Conservation (phyloP, 164 flowering plant species). For the Chloranthus sessilifolius region DNA sequence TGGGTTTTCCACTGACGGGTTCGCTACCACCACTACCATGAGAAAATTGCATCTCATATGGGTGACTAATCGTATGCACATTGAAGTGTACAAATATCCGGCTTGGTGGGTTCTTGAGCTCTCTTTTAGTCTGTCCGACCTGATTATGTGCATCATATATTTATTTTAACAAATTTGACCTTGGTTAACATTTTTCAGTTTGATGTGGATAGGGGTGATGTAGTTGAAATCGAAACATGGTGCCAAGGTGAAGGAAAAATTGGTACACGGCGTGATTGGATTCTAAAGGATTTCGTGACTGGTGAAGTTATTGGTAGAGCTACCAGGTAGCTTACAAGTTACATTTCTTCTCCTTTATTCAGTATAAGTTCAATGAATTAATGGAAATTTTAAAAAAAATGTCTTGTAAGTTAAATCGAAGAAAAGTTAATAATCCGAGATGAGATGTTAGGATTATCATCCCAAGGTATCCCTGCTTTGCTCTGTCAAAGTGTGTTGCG, state of each 20-base stretch:
- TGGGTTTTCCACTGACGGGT: constrained; percentile 96
- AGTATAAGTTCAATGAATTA: too few relatives aligned
- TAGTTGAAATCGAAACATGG: constrained; percentile 98
- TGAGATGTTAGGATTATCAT: too few relatives aligned
- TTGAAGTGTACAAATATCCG: constrained; percentile 93
- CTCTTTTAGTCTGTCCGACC: not conserved
- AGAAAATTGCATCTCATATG: constrained; percentile 92
- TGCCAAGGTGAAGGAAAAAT: constrained; percentile 90
- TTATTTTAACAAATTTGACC: not conserved
- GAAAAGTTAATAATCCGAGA: too few relatives aligned
- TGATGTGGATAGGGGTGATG: constrained; percentile 65
- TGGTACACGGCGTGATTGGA: constrained; percentile 96
- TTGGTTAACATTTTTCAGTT: not conserved
- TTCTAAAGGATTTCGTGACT: constrained; percentile 76
- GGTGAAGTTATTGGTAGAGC: constrained; percentile 93
- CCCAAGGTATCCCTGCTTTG: too few relatives aligned
- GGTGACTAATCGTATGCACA: constrained; percentile 99
- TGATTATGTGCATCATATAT: too few relatives aligned
- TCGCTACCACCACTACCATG: constrained; percentile 88
- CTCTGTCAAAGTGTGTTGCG: too few relatives aligned
- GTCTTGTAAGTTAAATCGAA: too few relatives aligned
- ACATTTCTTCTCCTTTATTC: too few relatives aligned
- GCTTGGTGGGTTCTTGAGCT: constrained; percentile 61
- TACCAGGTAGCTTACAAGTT: constrained; percentile 67
- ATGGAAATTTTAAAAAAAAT: too few relatives aligned